Evolutionary conservation across 495 filamentous ascomycete genomes (phyloP).

Genomic region (Beverwykella pulmonaria): DNA sequence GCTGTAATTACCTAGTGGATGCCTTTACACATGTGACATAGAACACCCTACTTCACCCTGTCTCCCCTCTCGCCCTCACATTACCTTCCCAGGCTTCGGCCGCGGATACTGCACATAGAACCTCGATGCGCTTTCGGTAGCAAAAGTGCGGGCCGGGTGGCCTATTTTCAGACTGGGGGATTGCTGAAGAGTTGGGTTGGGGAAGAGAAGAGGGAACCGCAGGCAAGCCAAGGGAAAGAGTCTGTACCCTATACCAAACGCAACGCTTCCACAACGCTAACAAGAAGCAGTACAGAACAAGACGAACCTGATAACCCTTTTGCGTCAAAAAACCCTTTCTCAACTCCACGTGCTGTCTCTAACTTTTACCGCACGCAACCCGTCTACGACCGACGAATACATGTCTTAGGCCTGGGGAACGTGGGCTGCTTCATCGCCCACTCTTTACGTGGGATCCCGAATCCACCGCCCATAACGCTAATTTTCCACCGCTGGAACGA

Average conservation of each 20-base stretch:
- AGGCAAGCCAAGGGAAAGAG: slow-evolving; percentile 13
- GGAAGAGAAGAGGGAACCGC: slow-evolving; percentile 5
- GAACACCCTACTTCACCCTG: slow-evolving; percentile 30
- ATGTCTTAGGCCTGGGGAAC: slow-evolving; percentile 63
- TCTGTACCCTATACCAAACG: background rate
- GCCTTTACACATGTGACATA: slow-evolving; percentile 15
- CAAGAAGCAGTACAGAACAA: background rate
- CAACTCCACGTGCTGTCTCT: slow-evolving; percentile 1
- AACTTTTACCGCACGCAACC: slow-evolving; percentile 33
- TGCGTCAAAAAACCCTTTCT: background rate
- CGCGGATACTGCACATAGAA: slow-evolving; percentile 36
- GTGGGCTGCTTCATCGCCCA: slow-evolving; percentile 64
- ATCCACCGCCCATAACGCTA: slow-evolving; percentile 63
- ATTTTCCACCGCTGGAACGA: slow-evolving; percentile 53
- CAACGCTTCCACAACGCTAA: background rate
- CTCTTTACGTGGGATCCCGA: slow-evolving; percentile 56
- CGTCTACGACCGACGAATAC: slow-evolving; percentile 46
- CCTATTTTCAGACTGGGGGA: slow-evolving; percentile 21
- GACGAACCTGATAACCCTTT: background rate
- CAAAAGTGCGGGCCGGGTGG: slow-evolving; percentile 37
- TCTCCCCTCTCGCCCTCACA: slow-evolving; percentile 33
- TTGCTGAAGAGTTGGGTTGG: slow-evolving; percentile 17
- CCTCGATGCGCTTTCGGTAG: slow-evolving; percentile 36
- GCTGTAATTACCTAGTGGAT: background rate
- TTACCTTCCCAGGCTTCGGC: slow-evolving; percentile 37